Base-by-base conservation (phyloP, 306 rosid genomes). In the Pterocarpus santalinus region DNA sequence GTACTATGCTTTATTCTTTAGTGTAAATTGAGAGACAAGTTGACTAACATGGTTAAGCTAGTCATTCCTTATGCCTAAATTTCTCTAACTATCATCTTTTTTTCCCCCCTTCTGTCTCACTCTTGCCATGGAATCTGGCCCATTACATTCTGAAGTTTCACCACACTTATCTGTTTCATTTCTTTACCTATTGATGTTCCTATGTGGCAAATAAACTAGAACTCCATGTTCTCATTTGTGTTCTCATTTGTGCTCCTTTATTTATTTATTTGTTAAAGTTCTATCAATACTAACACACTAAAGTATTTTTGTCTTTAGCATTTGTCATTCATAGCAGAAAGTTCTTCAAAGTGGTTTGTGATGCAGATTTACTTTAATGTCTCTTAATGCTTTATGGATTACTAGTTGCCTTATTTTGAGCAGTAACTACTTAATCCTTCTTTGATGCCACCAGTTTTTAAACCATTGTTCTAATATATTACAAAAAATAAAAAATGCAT, bases 381-480 rank as follows among this genome's bases (percentile, higher is more conserved):
- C 17, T n/a, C 63, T 61, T 22, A 28, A 49, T 44, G 22, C 34
- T 61, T 14, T 51, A 49, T 61, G 47, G 49, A 30, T 63, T 77
- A 71, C 65, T 49, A 13, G 55, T 76, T 55, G 65, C 17, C 35
- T 74, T 83, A 62, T 78, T 64, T 65, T 72, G 13, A 64, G 58
- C 30, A 5, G 67, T 13, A 39, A 65, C 53, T 52, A 72, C 73
- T 44, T 65, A 44, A 52, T 64, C 71, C 33, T 53, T 34, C 33
- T 65, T 72, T 44, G 39, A 15, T 36, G 68, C 22, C 63, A 46
- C 52, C 38, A 46, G 34, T 10, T 57, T 83, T 34, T 28, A 78
- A 32, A 36, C 32, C 33, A 32, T 44, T 47, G 17, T 69, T 67
- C 67, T 5, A 52, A 5, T 9, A n/a, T 68, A 32, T 17, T 30